These are phyloP conservation scores for Tolypocladium paradoxum DNA, from an alignment of 2,329 filamentous ascomycete species.

Conservation along the genomic window DNA sequence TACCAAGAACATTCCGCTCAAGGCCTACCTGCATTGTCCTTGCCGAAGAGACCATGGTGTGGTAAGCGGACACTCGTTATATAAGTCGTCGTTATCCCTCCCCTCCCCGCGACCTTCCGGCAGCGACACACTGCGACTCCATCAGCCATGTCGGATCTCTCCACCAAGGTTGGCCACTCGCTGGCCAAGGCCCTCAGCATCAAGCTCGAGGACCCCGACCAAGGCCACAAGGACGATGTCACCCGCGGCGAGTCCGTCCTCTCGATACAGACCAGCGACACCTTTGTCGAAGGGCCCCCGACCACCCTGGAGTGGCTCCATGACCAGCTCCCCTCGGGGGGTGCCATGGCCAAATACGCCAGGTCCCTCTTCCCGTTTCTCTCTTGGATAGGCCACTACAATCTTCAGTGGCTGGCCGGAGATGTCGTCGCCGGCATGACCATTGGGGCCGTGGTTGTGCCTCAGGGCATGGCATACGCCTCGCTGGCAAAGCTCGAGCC, in stretches of 20 bases:
- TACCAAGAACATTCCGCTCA: neutral
- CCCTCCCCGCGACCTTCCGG: neutral
- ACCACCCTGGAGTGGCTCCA: slow-evolving; percentile 61
- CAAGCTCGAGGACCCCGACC: slow-evolving; percentile 53
- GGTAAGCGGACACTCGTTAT: neutral
- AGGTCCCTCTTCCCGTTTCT: slow-evolving; percentile 75
- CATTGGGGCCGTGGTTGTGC: slow-evolving; percentile 65
- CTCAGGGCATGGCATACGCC: slow-evolving; percentile 94
- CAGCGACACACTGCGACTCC: neutral
- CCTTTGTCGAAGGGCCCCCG: slow-evolving; percentile 75
- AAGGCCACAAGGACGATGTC: slow-evolving; percentile 43
- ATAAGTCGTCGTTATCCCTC: neutral
- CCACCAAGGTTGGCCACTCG: slow-evolving; percentile 54
- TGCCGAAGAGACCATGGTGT: neutral
- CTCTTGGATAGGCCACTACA: slow-evolving; percentile 84
- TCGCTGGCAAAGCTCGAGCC: slow-evolving; percentile 67
- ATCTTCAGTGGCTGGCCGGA: slow-evolving; percentile 76
- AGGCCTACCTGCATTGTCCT: neutral
- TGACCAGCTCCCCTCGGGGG: slow-evolving; percentile 48
- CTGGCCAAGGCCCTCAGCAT: slow-evolving; percentile 76
- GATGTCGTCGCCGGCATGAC: slow-evolving; percentile 70
- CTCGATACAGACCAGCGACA: slow-evolving; percentile 61
- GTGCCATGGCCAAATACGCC: slow-evolving; percentile 49
- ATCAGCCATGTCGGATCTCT: slow-evolving; percentile 23
- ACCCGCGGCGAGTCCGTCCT: slow-evolving; percentile 71